These are phyloP conservation scores for Stenocarpella maydis DNA, from an alignment of 2,329 filamentous ascomycete genomes.

Conservation along the genomic window DNA sequence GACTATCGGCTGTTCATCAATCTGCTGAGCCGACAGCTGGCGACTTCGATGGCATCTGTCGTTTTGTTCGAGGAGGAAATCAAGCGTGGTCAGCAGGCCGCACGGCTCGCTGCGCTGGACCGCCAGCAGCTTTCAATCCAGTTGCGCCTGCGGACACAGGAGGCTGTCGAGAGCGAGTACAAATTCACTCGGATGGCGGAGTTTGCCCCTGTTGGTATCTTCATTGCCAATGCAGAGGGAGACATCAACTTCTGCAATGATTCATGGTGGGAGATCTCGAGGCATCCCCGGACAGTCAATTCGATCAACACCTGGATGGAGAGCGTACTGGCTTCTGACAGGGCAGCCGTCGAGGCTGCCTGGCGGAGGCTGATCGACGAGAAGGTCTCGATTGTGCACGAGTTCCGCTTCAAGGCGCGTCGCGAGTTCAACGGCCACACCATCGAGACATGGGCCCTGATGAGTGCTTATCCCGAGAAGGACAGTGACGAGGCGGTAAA, in stretches of 20 bases:
- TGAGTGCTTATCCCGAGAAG: slow-evolving; percentile 79
- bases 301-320: slow-evolving; percentile 76
- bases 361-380: slow-evolving; percentile 71
- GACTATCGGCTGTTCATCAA: slow-evolving; percentile 83
- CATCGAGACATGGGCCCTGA: slow-evolving; percentile 78
- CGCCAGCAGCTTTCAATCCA: slow-evolving; percentile 81
- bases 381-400: slow-evolving; percentile 71
- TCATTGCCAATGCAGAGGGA: slow-evolving; percentile 78
- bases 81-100: slow-evolving; percentile 75
- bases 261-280: slow-evolving; percentile 77
- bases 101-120: slow-evolving; percentile 77
- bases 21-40: slow-evolving; percentile 76
- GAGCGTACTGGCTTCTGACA: slow-evolving; percentile 73
- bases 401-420: slow-evolving; percentile 78
- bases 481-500: slow-evolving; percentile 70
- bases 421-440: slow-evolving; percentile 67
- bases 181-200: slow-evolving; percentile 87
- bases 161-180: slow-evolving; percentile 74
- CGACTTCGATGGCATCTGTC: slow-evolving; percentile 82
- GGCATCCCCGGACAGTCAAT: slow-evolving; percentile 66
- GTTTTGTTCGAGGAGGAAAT: slow-evolving; percentile 88
- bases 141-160: slow-evolving; percentile 69
- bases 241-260: slow-evolving; percentile 83
- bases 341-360: slow-evolving; percentile 61
- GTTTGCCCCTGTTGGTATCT: slow-evolving; percentile 84